These are phyloP conservation scores for Diophrys appendiculata DNA, from an alignment of 73 alveolate species.

Conservation along the genomic window DNA sequence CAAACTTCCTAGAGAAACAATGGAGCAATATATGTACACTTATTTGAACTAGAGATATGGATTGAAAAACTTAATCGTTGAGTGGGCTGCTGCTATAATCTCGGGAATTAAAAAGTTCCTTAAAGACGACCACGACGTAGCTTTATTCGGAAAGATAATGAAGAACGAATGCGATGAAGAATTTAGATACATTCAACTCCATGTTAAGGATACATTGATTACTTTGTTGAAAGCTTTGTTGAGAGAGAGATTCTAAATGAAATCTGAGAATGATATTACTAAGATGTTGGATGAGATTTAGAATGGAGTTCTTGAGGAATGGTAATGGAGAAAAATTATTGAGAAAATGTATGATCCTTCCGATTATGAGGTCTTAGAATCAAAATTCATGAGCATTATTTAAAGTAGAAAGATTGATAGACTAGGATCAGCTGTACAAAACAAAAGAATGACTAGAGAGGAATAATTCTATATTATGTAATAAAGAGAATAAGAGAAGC, in stretches of 20 bases:
- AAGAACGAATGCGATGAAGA: conserved; percentile 98
- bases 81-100: conserved; percentile 95
- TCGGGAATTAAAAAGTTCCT: conserved; percentile 87
- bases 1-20: conserved; percentile 92
- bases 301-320: conserved; percentile 85
- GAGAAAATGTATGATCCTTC: conserved; percentile 94
- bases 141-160: conserved; percentile 94
- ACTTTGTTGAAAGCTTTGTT: conserved; percentile 79
- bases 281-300: conserved; percentile 70
- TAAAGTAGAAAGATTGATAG: too few species aligned
- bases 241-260: conserved; percentile 82
- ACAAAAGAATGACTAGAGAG: conserved; percentile 82
- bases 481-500: conserved; percentile 74
- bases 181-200: conserved; percentile 86
- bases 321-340: conserved; percentile 93
- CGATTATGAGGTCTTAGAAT: conserved; percentile 74
- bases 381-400: conserved; percentile 23
- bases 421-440: too few species aligned
- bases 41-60: conserved; percentile 95
- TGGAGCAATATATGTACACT: conserved; percentile 96
- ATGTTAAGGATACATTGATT: conserved; percentile 93
- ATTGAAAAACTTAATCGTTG: conserved; percentile 86
- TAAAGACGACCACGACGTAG: conserved; percentile 92
- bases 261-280: conserved; percentile 83
- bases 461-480: conserved; percentile 67